These are phyloP conservation scores for Pseudozyma hubeiensis DNA, from an alignment of 1,284 basidiomycete genomes.

Conservation along the genomic window DNA sequence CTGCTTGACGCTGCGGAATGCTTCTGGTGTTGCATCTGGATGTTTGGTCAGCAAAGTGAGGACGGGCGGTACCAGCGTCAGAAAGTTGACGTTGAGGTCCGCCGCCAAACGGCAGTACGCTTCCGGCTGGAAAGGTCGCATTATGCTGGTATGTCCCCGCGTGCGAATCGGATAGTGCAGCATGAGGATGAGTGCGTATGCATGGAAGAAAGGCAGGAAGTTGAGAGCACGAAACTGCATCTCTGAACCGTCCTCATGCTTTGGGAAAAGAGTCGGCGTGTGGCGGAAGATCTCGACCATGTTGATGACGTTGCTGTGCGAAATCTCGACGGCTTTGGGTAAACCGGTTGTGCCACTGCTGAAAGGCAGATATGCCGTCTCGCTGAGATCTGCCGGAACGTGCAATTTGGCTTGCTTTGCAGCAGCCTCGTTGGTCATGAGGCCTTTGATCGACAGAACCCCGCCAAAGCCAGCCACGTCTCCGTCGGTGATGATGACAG, in stretches of 20 bases:
- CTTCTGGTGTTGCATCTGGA: slow-evolving; percentile 17
- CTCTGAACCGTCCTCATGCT: background rate
- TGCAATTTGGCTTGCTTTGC: slow-evolving; percentile 15
- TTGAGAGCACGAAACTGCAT: slow-evolving; percentile 23
- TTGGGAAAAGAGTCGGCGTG: slow-evolving; percentile 15
- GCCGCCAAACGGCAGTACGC: slow-evolving; percentile 26
- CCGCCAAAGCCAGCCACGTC: slow-evolving; percentile 17
- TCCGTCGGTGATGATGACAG: slow-evolving; percentile 16
- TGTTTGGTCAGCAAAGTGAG: slow-evolving; percentile 29
- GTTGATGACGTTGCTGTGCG: slow-evolving; percentile 42
- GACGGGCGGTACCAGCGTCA: slow-evolving; percentile 38
- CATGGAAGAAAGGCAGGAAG: slow-evolving; percentile 52
- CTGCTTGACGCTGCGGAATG: slow-evolving; percentile 18
- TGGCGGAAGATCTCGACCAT: slow-evolving; percentile 39
- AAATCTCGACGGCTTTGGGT: slow-evolving; percentile 49
- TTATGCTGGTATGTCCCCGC: slow-evolving; percentile 15
- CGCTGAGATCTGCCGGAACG: slow-evolving; percentile 14
- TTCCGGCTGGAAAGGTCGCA: slow-evolving; percentile 37
- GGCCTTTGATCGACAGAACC: slow-evolving; percentile 15
- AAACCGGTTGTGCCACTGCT: slow-evolving; percentile 49
- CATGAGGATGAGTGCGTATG: slow-evolving; percentile 28
- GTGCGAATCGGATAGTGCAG: slow-evolving; percentile 23
- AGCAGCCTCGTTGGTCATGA: slow-evolving; percentile 13
- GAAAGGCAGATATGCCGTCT: slow-evolving; percentile 38
- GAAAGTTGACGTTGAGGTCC: slow-evolving; percentile 28